Conservation (phyloP, 176 grass and related monocot genomes). For the Juncus effusus region DNA sequence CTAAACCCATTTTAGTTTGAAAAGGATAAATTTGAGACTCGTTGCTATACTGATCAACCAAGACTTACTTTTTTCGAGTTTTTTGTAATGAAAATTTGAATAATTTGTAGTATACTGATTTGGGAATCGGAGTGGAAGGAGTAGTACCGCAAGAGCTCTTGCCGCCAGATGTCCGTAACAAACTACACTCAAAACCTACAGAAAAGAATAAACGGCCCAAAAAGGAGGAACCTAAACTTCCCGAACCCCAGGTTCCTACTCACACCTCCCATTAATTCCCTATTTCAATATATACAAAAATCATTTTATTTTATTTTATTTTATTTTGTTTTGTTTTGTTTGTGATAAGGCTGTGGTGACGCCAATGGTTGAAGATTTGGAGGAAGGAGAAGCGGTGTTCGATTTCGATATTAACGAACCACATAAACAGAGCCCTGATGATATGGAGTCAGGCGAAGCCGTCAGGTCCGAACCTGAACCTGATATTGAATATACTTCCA, state of each 20-base stretch:
- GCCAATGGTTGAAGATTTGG: constrained; percentile 41
- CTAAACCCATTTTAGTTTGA: neutral
- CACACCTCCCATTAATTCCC: neutral
- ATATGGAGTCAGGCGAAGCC: constrained; percentile 58
- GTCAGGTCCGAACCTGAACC: constrained; percentile 59
- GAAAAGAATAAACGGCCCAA: constrained; percentile 76
- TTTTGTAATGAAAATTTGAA: neutral
- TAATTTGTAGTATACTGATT: constrained; percentile 36
- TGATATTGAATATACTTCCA: constrained; percentile 38
- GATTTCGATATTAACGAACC: constrained; percentile 51
- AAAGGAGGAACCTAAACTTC: constrained; percentile 57
- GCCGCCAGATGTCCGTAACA: constrained; percentile 61
- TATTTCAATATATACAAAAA: neutral
- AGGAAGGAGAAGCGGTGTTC: constrained; percentile 81
- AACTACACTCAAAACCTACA: constrained; percentile 53
- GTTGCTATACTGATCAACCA: neutral
- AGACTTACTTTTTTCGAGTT: neutral
- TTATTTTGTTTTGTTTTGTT: constrained; percentile 30
- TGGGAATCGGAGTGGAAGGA: constrained; percentile 84
- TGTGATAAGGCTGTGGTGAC: constrained; percentile 65
- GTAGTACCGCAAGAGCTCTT: constrained; percentile 78
- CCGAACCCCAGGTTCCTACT: constrained; percentile 42
- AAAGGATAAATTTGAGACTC: too few relatives aligned
- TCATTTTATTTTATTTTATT: constrained; percentile 24
- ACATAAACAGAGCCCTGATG: constrained; percentile 57